Evolutionary conservation across 495 filamentous ascomycete genomes (phyloP).

Genomic region (Letharia columbiana): DNA sequence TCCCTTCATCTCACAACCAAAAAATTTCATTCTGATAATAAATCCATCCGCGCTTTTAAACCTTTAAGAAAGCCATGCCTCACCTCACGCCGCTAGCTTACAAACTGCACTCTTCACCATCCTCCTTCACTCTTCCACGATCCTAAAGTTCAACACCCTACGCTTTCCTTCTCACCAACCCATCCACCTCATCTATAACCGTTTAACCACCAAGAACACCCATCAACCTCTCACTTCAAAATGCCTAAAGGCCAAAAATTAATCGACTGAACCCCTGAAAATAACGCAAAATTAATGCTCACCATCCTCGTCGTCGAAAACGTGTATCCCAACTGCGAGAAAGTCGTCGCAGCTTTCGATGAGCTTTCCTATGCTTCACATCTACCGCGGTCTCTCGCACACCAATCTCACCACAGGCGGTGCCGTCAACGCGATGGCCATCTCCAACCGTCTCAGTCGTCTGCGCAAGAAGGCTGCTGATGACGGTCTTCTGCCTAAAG

Average conservation of each 20-base stretch:
- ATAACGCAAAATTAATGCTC: neutral
- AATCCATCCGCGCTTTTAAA: neutral
- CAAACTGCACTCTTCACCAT: neutral
- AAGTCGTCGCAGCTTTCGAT: neutral
- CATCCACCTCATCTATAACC: neutral
- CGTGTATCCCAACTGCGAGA: neutral
- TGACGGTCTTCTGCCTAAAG: neutral
- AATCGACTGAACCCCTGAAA: neutral
- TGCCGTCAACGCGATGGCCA: neutral
- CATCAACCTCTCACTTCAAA: neutral
- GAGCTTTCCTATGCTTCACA: neutral
- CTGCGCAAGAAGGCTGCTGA: neutral
- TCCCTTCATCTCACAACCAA: too few relatives aligned
- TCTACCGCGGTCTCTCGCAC: neutral
- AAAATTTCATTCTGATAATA: neutral
- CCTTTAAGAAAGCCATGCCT: neutral
- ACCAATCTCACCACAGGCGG: neutral
- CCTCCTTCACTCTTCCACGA: neutral
- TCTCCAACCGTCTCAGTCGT: neutral
- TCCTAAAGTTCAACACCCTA: neutral
- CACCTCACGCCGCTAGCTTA: neutral
- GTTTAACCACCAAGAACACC: neutral
- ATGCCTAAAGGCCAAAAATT: neutral
- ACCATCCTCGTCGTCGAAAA: slow-evolving; percentile 2
- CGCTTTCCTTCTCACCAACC: neutral